These are phyloP conservation scores for Paraurostyla sp. DNA, from an alignment of 73 alveolate genomes.

Conservation along the genomic window DNA sequence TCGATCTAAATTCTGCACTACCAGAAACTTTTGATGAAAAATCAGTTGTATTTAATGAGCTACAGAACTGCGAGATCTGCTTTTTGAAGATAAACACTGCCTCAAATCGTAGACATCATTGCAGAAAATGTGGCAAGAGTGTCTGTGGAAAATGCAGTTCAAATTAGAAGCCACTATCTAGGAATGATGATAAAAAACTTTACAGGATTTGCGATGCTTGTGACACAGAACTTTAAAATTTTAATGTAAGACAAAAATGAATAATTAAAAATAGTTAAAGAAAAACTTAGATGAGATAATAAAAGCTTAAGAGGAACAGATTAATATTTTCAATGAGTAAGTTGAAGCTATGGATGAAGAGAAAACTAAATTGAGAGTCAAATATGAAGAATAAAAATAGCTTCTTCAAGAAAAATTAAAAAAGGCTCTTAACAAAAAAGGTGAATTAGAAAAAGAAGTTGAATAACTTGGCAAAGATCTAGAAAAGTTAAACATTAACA, in stretches of 20 bases:
- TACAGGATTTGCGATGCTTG: constrained; percentile 32
- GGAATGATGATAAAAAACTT: background rate
- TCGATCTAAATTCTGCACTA: background rate
- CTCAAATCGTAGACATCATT: background rate
- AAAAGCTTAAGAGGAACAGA: background rate
- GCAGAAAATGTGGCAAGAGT: background rate
- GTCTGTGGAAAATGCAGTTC: constrained; percentile 12
- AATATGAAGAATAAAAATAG: constrained; percentile 28
- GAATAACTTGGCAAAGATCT: background rate
- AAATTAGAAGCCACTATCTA: background rate
- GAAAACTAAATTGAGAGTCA: background rate
- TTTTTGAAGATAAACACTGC: background rate
- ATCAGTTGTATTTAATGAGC: too few species aligned
- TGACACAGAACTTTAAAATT: constrained; percentile 21
- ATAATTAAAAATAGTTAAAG: background rate
- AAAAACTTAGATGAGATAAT: background rate
- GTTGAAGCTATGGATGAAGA: constrained; percentile 12
- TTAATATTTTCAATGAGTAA: background rate
- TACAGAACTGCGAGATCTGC: too few species aligned
- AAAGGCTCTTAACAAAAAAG: background rate
- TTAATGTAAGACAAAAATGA: background rate
- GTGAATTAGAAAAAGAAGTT: background rate
- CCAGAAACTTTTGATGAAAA: constrained; percentile 25
- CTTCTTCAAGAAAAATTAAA: background rate
- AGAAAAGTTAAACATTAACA: constrained; percentile 7